Percentiles rank a stretch among this genome's conserved stretches.
These are phyloP conservation scores for Meyerozyma elateridarum DNA, from an alignment of 1,139 yeast species.

Conservation along the genomic window DNA sequence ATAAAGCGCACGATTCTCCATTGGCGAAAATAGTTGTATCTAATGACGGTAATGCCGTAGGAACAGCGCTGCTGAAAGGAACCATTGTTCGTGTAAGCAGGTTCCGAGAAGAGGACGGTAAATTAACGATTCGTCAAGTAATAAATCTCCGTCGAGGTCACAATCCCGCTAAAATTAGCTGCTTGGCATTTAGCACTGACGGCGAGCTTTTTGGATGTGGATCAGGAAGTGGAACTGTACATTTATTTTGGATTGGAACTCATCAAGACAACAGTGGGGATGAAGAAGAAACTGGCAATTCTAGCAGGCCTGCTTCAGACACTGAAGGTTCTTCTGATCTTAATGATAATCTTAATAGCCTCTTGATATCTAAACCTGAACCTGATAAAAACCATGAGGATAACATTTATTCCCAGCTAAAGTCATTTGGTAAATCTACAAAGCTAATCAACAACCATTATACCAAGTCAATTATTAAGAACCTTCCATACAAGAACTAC, in stretches of 20 bases:
- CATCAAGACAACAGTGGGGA: constrained; percentile 9
- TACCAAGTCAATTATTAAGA: constrained; percentile 35
- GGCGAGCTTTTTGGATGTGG: constrained; percentile 57
- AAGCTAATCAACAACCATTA: constrained; percentile 30
- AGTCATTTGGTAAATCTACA: constrained; percentile 9
- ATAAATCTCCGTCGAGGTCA: constrained; percentile 68
- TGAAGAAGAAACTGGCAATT: constrained; percentile 6
- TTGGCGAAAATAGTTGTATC: constrained; percentile 46
- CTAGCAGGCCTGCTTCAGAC: not conserved
- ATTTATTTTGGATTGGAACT: constrained; percentile 46
- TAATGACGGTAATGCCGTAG: constrained; percentile 48
- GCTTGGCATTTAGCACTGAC: constrained; percentile 50
- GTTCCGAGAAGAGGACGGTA: constrained; percentile 11
- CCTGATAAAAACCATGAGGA: not conserved
- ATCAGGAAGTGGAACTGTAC: constrained; percentile 66
- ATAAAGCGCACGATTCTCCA: constrained; percentile 55
- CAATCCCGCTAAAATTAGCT: constrained; percentile 51
- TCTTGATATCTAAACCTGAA: not conserved
- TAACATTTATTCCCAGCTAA: constrained; percentile 1
- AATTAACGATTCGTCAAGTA: constrained; percentile 28
- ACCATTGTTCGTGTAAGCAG: constrained; percentile 58
- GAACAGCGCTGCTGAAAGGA: constrained; percentile 70
- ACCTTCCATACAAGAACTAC: constrained; percentile 40
- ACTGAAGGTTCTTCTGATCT: constrained; percentile 3
- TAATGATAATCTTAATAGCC: constrained; percentile 2